Evolutionary conservation across 139 green algal genomes (phyloP).

Genomic region (Eudorina sp.): DNA sequence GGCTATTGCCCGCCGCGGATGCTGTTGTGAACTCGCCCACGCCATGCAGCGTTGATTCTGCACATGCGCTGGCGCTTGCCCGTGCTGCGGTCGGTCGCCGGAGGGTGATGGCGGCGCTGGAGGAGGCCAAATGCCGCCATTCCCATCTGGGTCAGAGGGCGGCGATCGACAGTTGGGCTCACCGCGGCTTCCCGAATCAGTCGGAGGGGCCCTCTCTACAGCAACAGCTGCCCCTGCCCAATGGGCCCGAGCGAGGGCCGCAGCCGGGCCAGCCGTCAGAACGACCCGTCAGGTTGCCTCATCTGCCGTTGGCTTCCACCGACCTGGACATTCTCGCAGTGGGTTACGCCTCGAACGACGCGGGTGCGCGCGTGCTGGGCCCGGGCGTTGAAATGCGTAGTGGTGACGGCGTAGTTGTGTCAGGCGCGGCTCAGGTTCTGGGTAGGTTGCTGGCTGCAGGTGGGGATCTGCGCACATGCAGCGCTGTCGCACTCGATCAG

Average conservation of each 20-base stretch:
- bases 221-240: not conserved
- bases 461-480: not conserved
- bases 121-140: not conserved
- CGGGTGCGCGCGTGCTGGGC: not conserved
- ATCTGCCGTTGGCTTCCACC: not conserved
- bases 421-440: too few relatives aligned
- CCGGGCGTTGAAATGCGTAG: not conserved
- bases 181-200: too few relatives aligned
- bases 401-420: not conserved
- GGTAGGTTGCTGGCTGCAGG: not conserved
- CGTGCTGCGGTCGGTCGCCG: not conserved
- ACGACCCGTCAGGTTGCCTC: not conserved
- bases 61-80: not conserved
- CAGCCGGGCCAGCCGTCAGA: not conserved
- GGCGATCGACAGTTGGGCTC: not conserved
- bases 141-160: not conserved
- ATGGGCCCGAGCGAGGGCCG: not conserved
- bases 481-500: not conserved
- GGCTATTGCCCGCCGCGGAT: not conserved
- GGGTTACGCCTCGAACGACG: not conserved
- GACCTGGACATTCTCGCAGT: not conserved
- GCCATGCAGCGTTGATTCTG: not conserved
- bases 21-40: too few relatives aligned
- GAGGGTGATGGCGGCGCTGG: slow-evolving; percentile 11
- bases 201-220: not conserved